phyloP scores from a whole-genome alignment of 805 yeast species.

The Ogataea siamensis region DNA sequence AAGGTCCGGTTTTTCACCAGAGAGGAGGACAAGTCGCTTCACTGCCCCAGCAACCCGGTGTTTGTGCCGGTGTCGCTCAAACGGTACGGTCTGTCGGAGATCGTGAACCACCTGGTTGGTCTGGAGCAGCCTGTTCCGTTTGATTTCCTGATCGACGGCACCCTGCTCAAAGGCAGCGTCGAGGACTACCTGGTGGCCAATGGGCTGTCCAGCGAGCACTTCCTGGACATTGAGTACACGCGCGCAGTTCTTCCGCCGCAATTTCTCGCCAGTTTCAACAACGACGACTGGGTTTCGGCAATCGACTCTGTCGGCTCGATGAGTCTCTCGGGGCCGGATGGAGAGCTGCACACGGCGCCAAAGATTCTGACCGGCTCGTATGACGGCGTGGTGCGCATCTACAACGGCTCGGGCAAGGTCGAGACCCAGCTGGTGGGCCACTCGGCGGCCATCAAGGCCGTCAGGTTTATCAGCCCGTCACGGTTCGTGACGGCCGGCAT shows the following conservation, averaged over 20 bases:
- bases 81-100: conserved; percentile 90
- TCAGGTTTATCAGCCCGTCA: conserved; percentile 72
- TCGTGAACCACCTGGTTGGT: conserved; percentile 83
- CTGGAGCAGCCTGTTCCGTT: conserved; percentile 75
- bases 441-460: conserved; percentile 80
- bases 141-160: conserved; percentile 88
- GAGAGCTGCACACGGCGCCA: conserved; percentile 39
- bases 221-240: conserved; percentile 81
- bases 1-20: conserved; percentile 83
- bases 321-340: conserved; percentile 29
- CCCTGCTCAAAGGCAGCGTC: conserved; percentile 71
- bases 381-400: conserved; percentile 91
- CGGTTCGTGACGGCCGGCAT: conserved; percentile 83
- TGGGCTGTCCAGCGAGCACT: conserved; percentile 80
- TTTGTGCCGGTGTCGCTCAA: conserved; percentile 84
- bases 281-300: conserved; percentile 95
- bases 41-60: conserved; percentile 76
- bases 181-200: conserved; percentile 73
- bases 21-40: conserved; percentile 71
- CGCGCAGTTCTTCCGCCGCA: conserved; percentile 94
- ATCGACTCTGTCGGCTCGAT: conserved; percentile 46
- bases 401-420: conserved; percentile 77
- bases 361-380: conserved; percentile 84
- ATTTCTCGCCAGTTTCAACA: conserved; percentile 78
- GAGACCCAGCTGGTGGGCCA: conserved; percentile 85